These are phyloP conservation scores for Alternaria novae-zelandiae DNA, from an alignment of 2,329 filamentous ascomycete species.

Conservation along the genomic window DNA sequence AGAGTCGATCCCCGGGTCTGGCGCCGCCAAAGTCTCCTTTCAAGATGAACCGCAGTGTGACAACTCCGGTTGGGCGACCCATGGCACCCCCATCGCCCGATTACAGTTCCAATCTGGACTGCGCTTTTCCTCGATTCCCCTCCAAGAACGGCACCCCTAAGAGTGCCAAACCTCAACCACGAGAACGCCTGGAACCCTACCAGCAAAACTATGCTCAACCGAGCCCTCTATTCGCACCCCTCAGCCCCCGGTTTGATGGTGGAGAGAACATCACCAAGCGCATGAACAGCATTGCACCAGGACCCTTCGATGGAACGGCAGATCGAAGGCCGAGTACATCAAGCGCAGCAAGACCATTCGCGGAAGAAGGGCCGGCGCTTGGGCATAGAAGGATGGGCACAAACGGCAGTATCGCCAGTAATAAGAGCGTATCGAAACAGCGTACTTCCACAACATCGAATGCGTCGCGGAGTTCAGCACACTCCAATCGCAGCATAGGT, in stretches of 20 bases:
- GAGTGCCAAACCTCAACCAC: constrained; percentile 27
- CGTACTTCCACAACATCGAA: constrained; percentile 39
- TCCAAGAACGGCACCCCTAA: constrained; percentile 41
- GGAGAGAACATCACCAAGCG: constrained; percentile 61
- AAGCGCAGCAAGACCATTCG: constrained; percentile 40
- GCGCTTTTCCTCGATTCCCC: constrained; percentile 62
- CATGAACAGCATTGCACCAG: constrained; percentile 70
- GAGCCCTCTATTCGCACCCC: constrained; percentile 53
- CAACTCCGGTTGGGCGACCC: constrained; percentile 44
- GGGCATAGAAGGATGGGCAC: constrained; percentile 46
- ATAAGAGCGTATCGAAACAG: constrained; percentile 33
- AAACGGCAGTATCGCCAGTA: constrained; percentile 39
- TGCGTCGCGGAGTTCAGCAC: constrained; percentile 38
- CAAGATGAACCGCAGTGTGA: constrained; percentile 44
- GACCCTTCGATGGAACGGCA: constrained; percentile 64
- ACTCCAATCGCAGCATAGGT: constrained; percentile 36
- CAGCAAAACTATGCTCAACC: constrained; percentile 41
- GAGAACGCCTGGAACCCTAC: constrained; percentile 34
- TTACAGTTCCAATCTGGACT: constrained; percentile 52
- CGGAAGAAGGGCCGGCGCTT: constrained; percentile 33
- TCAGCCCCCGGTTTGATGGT: constrained; percentile 55
- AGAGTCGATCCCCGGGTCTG: constrained; percentile 31
- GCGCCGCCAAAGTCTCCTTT: constrained; percentile 33
- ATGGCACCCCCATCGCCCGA: constrained; percentile 42
- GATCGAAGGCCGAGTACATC: constrained; percentile 42